Conservation (phyloP, 2,329 filamentous ascomycete genomes). For the Botrytis cinerea region DNA sequence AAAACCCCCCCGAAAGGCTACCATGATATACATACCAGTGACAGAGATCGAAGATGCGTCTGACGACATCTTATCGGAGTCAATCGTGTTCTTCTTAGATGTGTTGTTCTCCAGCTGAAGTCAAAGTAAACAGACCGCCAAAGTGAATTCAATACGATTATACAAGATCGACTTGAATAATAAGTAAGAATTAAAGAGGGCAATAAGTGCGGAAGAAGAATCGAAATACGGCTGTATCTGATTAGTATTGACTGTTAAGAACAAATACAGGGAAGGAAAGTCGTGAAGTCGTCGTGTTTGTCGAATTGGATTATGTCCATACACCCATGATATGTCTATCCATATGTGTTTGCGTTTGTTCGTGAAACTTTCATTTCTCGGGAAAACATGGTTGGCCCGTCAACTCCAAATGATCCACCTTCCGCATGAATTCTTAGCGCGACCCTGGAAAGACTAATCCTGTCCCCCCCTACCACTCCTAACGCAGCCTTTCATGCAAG, state of each 20-base stretch:
- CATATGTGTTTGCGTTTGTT: slow-evolving; percentile 10
- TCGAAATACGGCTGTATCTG: neutral
- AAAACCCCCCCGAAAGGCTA: neutral
- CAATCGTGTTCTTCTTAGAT: slow-evolving; percentile 10
- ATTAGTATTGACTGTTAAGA: neutral
- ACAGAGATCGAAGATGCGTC: slow-evolving; percentile 44
- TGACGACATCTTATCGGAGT: slow-evolving; percentile 12
- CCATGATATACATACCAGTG: slow-evolving; percentile 36
- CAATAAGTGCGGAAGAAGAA: neutral
- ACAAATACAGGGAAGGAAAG: slow-evolving; percentile 3
- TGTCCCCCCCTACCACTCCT: neutral
- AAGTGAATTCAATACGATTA: slow-evolving; percentile 1
- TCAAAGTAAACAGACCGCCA: slow-evolving; percentile 15
- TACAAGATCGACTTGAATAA: neutral
- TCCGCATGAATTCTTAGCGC: neutral
- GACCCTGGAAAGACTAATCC: neutral
- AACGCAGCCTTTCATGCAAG: neutral
- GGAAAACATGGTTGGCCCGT: slow-evolving; percentile 18
- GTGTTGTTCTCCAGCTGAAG: neutral
- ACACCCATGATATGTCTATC: neutral
- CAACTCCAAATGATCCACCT: slow-evolving; percentile 1
- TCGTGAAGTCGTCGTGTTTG: slow-evolving; percentile 1
- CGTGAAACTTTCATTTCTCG: slow-evolving; percentile 6
- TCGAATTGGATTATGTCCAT: neutral
- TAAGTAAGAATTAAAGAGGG: neutral